These are phyloP conservation scores for Wallacemonas collosoma DNA, from an alignment of 208 protist genomes.

Conservation along the genomic window DNA sequence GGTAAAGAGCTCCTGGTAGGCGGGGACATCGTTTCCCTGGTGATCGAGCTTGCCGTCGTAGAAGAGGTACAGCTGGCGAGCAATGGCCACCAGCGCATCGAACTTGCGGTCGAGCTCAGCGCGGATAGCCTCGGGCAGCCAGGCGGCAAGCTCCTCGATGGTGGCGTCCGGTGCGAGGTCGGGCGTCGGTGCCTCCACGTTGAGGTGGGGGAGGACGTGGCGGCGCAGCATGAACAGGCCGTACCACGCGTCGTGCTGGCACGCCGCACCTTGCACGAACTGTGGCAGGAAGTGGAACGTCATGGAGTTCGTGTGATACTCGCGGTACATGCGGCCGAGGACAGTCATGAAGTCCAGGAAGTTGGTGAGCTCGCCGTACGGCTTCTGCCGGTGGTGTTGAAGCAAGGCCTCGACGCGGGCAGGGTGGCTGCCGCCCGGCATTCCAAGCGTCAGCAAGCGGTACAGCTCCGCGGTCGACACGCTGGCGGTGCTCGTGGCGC, in stretches of 20 bases:
- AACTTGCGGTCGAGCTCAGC: slow-evolving; percentile 95
- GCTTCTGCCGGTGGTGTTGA: slow-evolving; percentile 84
- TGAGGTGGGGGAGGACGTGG: slow-evolving; percentile 90
- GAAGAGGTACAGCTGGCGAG: slow-evolving; percentile 96
- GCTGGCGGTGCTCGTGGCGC: slow-evolving; percentile 62
- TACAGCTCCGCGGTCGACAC: slow-evolving; percentile 62
- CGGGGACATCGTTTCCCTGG: slow-evolving; percentile 96
- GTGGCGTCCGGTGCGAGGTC: slow-evolving; percentile 63
- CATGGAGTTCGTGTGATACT: slow-evolving; percentile 68
- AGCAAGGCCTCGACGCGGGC: slow-evolving; percentile 86
- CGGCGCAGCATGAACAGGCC: slow-evolving; percentile 89
- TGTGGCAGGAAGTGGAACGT: slow-evolving; percentile 83
- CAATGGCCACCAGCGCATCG: slow-evolving; percentile 94
- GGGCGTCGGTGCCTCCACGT: slow-evolving; percentile 61
- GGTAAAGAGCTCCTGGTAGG: slow-evolving; percentile 96
- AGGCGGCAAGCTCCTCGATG: slow-evolving; percentile 38
- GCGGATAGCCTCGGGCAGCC: slow-evolving; percentile 63
- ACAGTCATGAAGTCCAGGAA: slow-evolving; percentile 82
- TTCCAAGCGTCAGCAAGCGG: slow-evolving; percentile 68
- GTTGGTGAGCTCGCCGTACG: slow-evolving; percentile 73
- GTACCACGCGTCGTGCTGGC: slow-evolving; percentile 91
- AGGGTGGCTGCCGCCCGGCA: slow-evolving; percentile 49
- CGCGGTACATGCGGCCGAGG: slow-evolving; percentile 79
- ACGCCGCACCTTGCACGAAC: slow-evolving; percentile 59
- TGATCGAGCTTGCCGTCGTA: slow-evolving; percentile 81